Percentiles rank a stretch among this genome's conserved stretches.
Evolutionary conservation across 2,329 filamentous ascomycete species (phyloP).

Genomic region (Beauveria brongniartii): DNA sequence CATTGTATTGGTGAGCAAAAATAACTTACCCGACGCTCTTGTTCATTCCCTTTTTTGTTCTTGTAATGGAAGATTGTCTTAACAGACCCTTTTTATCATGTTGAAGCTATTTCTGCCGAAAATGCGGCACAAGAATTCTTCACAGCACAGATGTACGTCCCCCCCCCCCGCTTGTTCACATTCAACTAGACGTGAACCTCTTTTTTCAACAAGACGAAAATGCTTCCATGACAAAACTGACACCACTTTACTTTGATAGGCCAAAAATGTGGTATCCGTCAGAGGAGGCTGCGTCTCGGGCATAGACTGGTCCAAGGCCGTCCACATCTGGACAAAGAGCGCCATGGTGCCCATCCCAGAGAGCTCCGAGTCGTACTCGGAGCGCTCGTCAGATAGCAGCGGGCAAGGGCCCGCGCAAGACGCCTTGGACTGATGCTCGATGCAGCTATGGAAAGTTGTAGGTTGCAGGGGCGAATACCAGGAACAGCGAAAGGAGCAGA

Average conservation of each 20-base stretch:
- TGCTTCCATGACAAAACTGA: conserved; percentile 33
- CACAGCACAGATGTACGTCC: conserved; percentile 48
- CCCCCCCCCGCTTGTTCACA: too few species aligned
- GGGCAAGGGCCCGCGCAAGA: not conserved
- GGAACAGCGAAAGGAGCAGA: not conserved
- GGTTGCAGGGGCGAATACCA: conserved; percentile 17
- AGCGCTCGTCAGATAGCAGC: conserved; percentile 33
- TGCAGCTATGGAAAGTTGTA: not conserved
- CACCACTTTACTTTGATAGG: conserved; percentile 43
- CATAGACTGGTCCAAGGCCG: conserved; percentile 50
- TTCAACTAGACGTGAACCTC: too few species aligned
- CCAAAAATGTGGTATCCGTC: conserved; percentile 53
- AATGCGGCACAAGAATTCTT: conserved; percentile 57
- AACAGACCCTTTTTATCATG: conserved; percentile 16
- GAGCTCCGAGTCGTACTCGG: conserved; percentile 48
- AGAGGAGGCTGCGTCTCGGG: conserved; percentile 61
- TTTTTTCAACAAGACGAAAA: too few species aligned
- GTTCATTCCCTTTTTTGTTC: too few species aligned
- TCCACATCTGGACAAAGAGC: conserved; percentile 60
- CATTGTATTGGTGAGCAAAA: conserved; percentile 45
- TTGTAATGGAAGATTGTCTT: not conserved
- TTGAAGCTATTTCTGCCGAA: conserved; percentile 53
- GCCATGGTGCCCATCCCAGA: conserved; percentile 64
- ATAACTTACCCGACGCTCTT: not conserved
- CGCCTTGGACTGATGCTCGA: not conserved